These are phyloP conservation scores for Nicotiana knightiana DNA, from an alignment of 257 asterid species.

Conservation along the genomic window DNA sequence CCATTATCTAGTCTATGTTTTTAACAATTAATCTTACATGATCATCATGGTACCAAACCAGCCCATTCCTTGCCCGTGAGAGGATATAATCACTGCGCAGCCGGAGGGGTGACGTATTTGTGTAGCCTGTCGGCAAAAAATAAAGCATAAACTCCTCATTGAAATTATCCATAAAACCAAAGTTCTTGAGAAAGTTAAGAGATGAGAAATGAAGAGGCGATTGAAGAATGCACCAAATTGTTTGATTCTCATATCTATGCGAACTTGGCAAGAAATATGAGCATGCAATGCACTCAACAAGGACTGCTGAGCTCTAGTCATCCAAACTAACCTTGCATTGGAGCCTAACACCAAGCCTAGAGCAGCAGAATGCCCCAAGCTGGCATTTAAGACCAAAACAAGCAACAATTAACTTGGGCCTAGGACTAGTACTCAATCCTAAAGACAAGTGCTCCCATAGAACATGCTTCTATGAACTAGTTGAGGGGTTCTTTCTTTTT, in stretches of 20 bases:
- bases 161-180: conserved; percentile 10
- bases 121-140: conserved; percentile 45
- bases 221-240: neutral
- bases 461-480: neutral
- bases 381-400: neutral
- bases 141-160: neutral
- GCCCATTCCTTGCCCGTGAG: conserved; percentile 61
- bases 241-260: conserved; percentile 5
- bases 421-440: neutral
- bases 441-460: neutral
- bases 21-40: conserved; percentile 36
- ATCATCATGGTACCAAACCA: conserved; percentile 70
- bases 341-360: neutral
- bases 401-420: neutral
- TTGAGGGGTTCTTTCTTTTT: neutral
- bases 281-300: neutral
- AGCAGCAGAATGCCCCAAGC: neutral
- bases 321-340: neutral
- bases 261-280: conserved; percentile 3
- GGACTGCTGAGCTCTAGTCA: neutral
- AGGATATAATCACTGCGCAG: conserved; percentile 66
- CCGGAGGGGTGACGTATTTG: conserved; percentile 88
- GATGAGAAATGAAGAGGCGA: neutral
- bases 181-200: neutral
- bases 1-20: neutral